Evolutionary conservation across 805 yeast species (phyloP), one percentile per base, ranked within the genome.

Genomic region (Pichia deserticola): DNA sequence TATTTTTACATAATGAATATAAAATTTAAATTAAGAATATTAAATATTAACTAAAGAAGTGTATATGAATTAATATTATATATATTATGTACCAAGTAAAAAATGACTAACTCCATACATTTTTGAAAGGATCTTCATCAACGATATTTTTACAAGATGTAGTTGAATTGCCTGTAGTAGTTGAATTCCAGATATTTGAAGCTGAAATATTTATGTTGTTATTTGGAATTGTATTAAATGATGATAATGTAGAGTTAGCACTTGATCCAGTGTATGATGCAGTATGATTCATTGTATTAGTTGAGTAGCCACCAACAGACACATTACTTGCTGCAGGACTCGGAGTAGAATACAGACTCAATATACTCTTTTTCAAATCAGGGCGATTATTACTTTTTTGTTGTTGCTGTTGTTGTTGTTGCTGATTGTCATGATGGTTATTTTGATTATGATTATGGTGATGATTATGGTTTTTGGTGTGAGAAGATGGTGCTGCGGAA

Each of bases 341-440:
- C 25, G 84, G 86, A 2, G 86, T 77, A 1, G 95, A 79, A 65
- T 93, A 93, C 47, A 93, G 74, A 28, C 97, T 89, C 51, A 93
- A 69, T 52, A 93, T 93, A 1, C 97, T 88, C 68, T 88, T 88
- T 63, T 93, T 93, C 65, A 93, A 75, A 61, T 92, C 97, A 4
- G 93, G 92, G 60, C 96, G 76, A 35, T 36, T 44, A 6, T 20
- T n/a, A 15, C 33, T 38, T 20, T 74, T 45, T 48, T 56, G 56
- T 42, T 54, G 45, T 39, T 51, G 55, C 27, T 42, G 52, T 49
- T 37, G 61, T 45, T 38, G 49, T 25, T 32, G 47, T 38, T n/a
- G 47, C 47, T 37, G 60, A n/a, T 20, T 20, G 3, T 20, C 20
- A 20, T 20, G 20, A 20, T 20, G 39, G 57, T 43, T 35, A 56